Base-by-base conservation (phyloP, 202 grass and related monocot species). In the Schoenoplectus triqueter region DNA sequence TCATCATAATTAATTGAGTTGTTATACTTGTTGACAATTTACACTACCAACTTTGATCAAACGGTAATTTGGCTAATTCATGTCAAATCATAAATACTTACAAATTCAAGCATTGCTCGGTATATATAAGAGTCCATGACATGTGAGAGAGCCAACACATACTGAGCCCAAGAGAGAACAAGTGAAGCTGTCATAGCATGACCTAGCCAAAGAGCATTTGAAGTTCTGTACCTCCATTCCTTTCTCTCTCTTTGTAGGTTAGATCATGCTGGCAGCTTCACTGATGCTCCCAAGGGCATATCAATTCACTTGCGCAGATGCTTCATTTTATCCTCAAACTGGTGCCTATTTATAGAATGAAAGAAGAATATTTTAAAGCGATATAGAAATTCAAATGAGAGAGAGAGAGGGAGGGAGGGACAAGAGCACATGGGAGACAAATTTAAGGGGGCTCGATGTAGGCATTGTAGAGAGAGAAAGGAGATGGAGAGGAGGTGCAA, bases 181-280 rank as follows among this genome's bases (percentile, higher is more conserved):
- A 90, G 90, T 95, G 92, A 95, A 95, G 86, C 92, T 95, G 92
- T 95, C 92, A 95, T 91, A 92, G 92, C 92, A 95, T 78, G 92
- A 92, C 91, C 92, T 92, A 90, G 72, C 90, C 86, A 66, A 57
- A 31, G 31, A 31, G 31, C 31, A 31, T 31, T 31, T 31, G 71
- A 66, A 83, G 81, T 4, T 18, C 21, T 54, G 11, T 10, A 22
- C 4, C 18, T 14, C 45, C 2, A 50, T 31, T 31, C 31, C 31
- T 31, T 31, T 31, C 31, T 31, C 31, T 31, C 31, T 31, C 31
- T 31, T 31, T 31, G 31, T 31, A 31, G 56, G 92, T 88, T 89
- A 97, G 92, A 97, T 97, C 95, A 95, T 97, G 95, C 95, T 97
- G 95, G 95, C 95, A 95, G 95, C 95, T 97, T 97, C 95, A 97